A percentile compares a stretch with the other conserved stretches of the same genome.
Evolutionary conservation across 768 basidiomycete species (phyloP).

Genomic region (Sporobolomyces roseus): DNA sequence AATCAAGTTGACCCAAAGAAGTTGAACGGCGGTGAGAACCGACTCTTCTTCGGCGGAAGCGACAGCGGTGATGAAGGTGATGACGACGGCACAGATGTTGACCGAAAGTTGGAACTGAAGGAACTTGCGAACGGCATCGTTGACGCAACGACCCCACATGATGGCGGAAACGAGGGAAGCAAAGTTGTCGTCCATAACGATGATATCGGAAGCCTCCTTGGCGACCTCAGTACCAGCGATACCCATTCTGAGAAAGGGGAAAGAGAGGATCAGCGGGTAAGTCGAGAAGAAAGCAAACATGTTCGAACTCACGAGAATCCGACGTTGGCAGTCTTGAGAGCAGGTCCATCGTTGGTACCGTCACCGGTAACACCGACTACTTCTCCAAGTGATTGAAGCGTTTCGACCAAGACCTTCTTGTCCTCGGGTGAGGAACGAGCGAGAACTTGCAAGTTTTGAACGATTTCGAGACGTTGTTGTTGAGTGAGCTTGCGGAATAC

Average conservation of each 20-base stretch:
- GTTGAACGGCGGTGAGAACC: slow-evolving; percentile 89
- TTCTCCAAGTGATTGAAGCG: slow-evolving; percentile 77
- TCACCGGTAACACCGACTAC: slow-evolving; percentile 95
- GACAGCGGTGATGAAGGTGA: slow-evolving; percentile 87
- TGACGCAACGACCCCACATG: slow-evolving; percentile 98
- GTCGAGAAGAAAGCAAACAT: too few relatives aligned
- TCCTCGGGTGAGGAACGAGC: slow-evolving; percentile 97
- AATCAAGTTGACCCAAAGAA: slow-evolving; percentile 98
- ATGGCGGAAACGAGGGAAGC: slow-evolving; percentile 93
- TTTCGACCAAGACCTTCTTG: slow-evolving; percentile 88
- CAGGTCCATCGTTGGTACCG: slow-evolving; percentile 93
- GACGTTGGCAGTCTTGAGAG: slow-evolving; percentile 68
- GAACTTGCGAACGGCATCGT: slow-evolving; percentile 96
- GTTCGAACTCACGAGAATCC: slow-evolving; percentile 64
- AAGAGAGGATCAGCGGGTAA: not conserved
- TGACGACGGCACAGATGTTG: slow-evolving; percentile 90
- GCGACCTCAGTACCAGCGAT: slow-evolving; percentile 96
- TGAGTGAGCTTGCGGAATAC: slow-evolving; percentile 75
- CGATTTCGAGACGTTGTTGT: slow-evolving; percentile 69
- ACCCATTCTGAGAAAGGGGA: slow-evolving; percentile 62
- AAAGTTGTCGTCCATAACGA: slow-evolving; percentile 97
- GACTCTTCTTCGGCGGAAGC: slow-evolving; percentile 70
- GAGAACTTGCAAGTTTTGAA: slow-evolving; percentile 89
- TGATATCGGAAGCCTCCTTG: slow-evolving; percentile 98
- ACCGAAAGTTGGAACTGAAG: slow-evolving; percentile 61